Conservation (phyloP, 352 stramenopile genomes). For the Globisporangium ultimum region DNA sequence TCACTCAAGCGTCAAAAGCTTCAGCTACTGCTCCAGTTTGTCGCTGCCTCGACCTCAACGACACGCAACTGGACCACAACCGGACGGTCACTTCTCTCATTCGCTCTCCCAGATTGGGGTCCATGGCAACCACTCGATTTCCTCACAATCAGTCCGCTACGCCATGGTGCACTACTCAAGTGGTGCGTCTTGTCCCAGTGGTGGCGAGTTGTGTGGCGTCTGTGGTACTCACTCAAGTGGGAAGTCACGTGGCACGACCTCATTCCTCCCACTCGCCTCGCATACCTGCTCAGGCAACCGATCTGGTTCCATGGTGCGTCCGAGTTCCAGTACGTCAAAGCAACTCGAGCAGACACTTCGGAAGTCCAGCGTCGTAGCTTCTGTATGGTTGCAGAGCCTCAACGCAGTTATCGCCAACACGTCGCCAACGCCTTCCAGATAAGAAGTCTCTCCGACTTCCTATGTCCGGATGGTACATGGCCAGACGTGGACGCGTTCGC, state of each 20-base stretch:
- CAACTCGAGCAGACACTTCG: background rate
- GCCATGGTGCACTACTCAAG: slow-evolving; percentile 10
- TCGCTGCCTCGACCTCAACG: background rate
- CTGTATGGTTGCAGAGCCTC: slow-evolving; percentile 1
- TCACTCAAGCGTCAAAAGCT: slow-evolving; percentile 13
- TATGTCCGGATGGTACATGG: too few relatives aligned
- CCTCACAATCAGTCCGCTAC: slow-evolving; percentile 12
- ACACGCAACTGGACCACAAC: slow-evolving; percentile 10
- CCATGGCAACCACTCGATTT: slow-evolving; percentile 7
- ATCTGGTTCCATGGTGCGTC: slow-evolving; percentile 1
- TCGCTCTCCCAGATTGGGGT: slow-evolving; percentile 8
- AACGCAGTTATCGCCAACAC: slow-evolving; percentile 1
- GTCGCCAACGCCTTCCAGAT: background rate
- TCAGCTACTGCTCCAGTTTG: slow-evolving; percentile 11
- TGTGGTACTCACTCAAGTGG: background rate
- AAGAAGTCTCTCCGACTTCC: too few relatives aligned
- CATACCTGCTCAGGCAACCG: background rate
- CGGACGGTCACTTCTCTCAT: background rate
- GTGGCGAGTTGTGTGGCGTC: background rate
- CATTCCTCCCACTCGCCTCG: background rate
- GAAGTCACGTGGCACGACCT: background rate
- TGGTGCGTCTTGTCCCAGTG: slow-evolving; percentile 6
- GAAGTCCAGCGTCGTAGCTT: background rate
- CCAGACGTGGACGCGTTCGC: background rate
- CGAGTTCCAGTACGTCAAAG: slow-evolving; percentile 1